A percentile compares a stretch with the other conserved stretches of the same genome.
These are phyloP conservation scores for Phytophthora hybrid DNA, from an alignment of 352 stramenopile species.

Conservation along the genomic window DNA sequence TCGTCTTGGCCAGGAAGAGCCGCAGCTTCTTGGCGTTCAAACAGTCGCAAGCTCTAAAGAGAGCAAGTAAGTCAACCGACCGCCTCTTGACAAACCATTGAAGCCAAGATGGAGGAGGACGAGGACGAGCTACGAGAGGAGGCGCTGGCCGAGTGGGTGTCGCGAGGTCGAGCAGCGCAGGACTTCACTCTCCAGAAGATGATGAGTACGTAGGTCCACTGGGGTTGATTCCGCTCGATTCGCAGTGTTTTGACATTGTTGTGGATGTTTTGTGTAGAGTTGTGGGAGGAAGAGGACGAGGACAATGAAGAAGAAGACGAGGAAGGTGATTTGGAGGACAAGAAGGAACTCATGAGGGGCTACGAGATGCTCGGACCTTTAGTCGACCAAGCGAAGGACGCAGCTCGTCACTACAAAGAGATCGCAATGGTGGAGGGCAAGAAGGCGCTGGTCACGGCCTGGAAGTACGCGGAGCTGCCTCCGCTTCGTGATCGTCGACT, in stretches of 20 bases:
- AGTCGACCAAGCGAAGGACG: constrained; percentile 57
- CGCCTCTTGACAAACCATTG: too few species aligned
- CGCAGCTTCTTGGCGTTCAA: neutral
- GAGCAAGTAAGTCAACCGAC: too few species aligned
- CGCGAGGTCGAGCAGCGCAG: constrained; percentile 58
- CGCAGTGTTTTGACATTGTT: neutral
- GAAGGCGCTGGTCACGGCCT: constrained; percentile 49
- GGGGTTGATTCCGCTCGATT: too few species aligned
- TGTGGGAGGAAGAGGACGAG: constrained; percentile 75
- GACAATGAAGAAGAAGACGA: constrained; percentile 57
- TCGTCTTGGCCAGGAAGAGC: neutral
- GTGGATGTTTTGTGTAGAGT: constrained; percentile 39
- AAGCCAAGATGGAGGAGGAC: constrained; percentile 24
- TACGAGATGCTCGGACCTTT: constrained; percentile 57
- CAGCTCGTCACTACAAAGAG: constrained; percentile 46
- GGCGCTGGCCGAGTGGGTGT: constrained; percentile 78
- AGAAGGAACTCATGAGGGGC: constrained; percentile 70
- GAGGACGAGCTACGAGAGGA: constrained; percentile 75
- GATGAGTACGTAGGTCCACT: constrained; percentile 47
- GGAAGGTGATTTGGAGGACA: constrained; percentile 53
- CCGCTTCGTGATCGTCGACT: constrained; percentile 60
- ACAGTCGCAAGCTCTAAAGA: too few species aligned
- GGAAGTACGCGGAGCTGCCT: constrained; percentile 68
- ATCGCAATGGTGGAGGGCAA: constrained; percentile 52
- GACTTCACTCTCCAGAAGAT: constrained; percentile 87